These are phyloP conservation scores for Thielaviopsis ethacetica DNA, from an alignment of 2,329 filamentous ascomycete species.

Conservation along the genomic window DNA sequence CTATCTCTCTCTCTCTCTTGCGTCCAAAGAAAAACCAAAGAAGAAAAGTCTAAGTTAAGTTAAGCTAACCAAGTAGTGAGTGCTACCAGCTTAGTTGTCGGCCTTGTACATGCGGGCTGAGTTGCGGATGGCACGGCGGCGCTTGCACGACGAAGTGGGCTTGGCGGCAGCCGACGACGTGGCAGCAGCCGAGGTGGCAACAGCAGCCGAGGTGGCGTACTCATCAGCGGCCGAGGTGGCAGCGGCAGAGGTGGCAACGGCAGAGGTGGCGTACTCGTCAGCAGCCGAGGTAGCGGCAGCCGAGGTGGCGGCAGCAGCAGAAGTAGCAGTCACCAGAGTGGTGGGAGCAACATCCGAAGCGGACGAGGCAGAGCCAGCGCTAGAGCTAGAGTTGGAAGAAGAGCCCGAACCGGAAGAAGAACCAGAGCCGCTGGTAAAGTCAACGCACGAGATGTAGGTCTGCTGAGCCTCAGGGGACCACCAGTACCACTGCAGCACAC, in stretches of 20 bases:
- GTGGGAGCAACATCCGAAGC: background rate
- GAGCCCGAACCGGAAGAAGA: background rate
- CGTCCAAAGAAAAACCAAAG: background rate
- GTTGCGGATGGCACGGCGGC: conserved; percentile 8
- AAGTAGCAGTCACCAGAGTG: background rate
- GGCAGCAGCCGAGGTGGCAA: background rate
- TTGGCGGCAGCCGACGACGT: background rate
- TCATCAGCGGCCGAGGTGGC: background rate
- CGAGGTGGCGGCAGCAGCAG: background rate
- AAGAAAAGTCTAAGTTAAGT: background rate
- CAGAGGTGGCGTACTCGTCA: background rate
- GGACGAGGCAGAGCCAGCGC: background rate
- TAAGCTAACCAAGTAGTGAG: background rate
- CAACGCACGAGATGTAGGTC: conserved; percentile 25
- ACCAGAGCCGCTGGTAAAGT: conserved; percentile 16
- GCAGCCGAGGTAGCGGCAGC: background rate
- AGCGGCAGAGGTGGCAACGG: background rate
- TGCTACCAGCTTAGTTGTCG: background rate
- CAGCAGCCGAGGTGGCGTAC: background rate
- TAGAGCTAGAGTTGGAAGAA: background rate
- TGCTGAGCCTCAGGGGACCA: conserved; percentile 21
- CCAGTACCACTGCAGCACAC: conserved; percentile 31
- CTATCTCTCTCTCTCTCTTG: too few relatives aligned
- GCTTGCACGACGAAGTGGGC: conserved; percentile 2
- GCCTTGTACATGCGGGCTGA: conserved; percentile 4